Conservation (phyloP, 2,329 filamentous ascomycete species). For the Penicillium sp. region DNA sequence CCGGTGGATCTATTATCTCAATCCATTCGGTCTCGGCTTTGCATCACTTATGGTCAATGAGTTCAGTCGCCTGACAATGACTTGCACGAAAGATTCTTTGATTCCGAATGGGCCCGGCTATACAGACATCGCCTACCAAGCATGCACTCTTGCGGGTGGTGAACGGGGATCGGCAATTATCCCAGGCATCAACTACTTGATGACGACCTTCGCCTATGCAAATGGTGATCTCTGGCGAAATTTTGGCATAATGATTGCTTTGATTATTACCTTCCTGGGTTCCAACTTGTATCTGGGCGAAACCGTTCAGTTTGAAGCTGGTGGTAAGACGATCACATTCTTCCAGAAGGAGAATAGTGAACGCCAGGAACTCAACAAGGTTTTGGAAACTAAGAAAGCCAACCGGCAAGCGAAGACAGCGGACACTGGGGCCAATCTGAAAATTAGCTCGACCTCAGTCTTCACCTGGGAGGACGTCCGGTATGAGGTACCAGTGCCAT, state of each 20-base stretch:
- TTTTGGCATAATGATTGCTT: slow-evolving; percentile 48
- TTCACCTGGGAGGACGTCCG: slow-evolving; percentile 60
- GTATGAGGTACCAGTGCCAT: slow-evolving; percentile 57
- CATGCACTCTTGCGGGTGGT: slow-evolving; percentile 80
- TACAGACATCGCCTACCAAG: slow-evolving; percentile 73
- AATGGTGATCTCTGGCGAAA: slow-evolving; percentile 73
- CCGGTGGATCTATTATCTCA: slow-evolving; percentile 80
- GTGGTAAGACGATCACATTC: slow-evolving; percentile 51
- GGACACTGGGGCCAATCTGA: slow-evolving; percentile 52
- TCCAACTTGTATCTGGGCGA: slow-evolving; percentile 50
- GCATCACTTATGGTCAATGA: slow-evolving; percentile 85
- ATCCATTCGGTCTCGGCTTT: slow-evolving; percentile 76
- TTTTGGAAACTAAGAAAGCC: slow-evolving; percentile 49
- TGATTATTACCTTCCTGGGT: slow-evolving; percentile 44
- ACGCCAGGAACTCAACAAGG: slow-evolving; percentile 44
- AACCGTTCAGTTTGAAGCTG: slow-evolving; percentile 46
- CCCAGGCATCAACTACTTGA: slow-evolving; percentile 72
- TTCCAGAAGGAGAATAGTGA: slow-evolving; percentile 49
- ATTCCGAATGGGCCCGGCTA: slow-evolving; percentile 76
- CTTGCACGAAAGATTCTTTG: slow-evolving; percentile 70
- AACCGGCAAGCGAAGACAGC: slow-evolving; percentile 43
- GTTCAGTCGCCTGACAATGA: slow-evolving; percentile 72
- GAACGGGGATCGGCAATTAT: slow-evolving; percentile 68
- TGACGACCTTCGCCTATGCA: slow-evolving; percentile 70
- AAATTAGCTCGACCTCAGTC: slow-evolving; percentile 61